Evolutionary conservation across 177 flowering plant genomes (phyloP), one percentile per base, ranked within the genome.

Genomic region (Vitis hybrid): DNA sequence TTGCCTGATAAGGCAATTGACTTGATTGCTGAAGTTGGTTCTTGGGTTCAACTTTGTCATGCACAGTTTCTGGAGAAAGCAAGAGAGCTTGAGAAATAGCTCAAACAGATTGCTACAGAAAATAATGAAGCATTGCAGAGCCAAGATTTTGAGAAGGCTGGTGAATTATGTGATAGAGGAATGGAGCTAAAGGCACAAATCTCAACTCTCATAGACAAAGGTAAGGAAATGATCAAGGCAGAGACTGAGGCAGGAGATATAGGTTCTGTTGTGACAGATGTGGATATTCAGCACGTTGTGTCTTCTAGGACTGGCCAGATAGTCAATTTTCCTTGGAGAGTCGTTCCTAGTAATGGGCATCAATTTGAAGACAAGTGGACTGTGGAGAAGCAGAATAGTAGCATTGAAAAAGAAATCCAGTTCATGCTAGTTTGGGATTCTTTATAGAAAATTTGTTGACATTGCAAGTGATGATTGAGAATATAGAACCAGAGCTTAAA

Each of bases 1-100:
- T 83, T 93, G 2, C 26, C 95, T 19, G 91, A 93, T 68, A 93
- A 93, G 68, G 95, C 26, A 22, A 89, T 90, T 66, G 98, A 93
- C 57, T 80, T 91, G 80, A 80, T 91, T 65, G 98, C 91, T 79
- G 93, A 93, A 79, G 97, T 92, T 66, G 95, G 95, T 77, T 91
- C 98, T 67, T 81, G 90, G 3, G 98, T 88, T 65, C 82, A 86
- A 14, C 87, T 91, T 78, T 87, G 85, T 64, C 89, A 86, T 74
- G 90, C 88, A 52, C 87, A 80, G 83, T 74, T 80, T 53, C 80
- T 80, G 16, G 83, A 77, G 67, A 78, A 80, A 60, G 83, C 80
- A 15, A 80, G 74, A 72, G 83, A 77, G 72, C 78, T 80, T 69
- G 83, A 80, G 76, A 80, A 75, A 70, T 70, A 80, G 58, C 72